Base-by-base conservation (phyloP, 768 basidiomycete genomes). In the Plicaturopsis crispa region DNA sequence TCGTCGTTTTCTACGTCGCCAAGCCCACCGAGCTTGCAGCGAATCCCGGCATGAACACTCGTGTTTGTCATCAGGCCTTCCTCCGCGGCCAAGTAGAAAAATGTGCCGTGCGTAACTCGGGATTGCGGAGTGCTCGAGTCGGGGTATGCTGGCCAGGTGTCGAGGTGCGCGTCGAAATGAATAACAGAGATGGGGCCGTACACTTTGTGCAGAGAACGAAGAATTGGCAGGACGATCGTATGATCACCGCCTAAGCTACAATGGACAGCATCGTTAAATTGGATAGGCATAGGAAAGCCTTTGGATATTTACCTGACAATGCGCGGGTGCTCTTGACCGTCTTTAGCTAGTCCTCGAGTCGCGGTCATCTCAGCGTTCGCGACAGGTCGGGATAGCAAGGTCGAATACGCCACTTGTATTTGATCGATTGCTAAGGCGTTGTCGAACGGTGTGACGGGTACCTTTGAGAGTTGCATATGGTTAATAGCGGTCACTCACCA, bases 201-300 rank as follows among this genome's bases (percentile, higher is more conserved):
- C 18, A 84, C 69, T 50, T 78, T 78, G 62, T 84, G 60, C 31
- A 93, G 60, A 13, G 89, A 74, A 32, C 87, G 80, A 11, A 93
- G 70, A 48, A 92, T 89, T 5, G 89, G 87, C 12, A 90, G 72
- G 6, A 84, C 88, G 45, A 91, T 84, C 11, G 88, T 88, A 55
- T 92, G 90, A 51, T 92, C 90, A 5, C 90, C 90, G 17, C 91
- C 91, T 20, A 87, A n/a, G n/a, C n/a, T n/a, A n/a, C n/a, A n/a
- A n/a, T n/a, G n/a, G n/a, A n/a, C n/a, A n/a, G n/a, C n/a, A n/a
- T n/a, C n/a, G n/a, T n/a, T n/a, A n/a, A n/a, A n/a, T n/a, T n/a
- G n/a, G n/a, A n/a, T n/a, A n/a, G n/a, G n/a, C n/a, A n/a, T n/a
- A n/a, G n/a, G n/a, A n/a, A n/a, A n/a, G n/a, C n/a, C n/a, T n/a